Evolutionary conservation across 169 alveolate species (phyloP).

Genomic region (Plasmodium cynomolgi): DNA sequence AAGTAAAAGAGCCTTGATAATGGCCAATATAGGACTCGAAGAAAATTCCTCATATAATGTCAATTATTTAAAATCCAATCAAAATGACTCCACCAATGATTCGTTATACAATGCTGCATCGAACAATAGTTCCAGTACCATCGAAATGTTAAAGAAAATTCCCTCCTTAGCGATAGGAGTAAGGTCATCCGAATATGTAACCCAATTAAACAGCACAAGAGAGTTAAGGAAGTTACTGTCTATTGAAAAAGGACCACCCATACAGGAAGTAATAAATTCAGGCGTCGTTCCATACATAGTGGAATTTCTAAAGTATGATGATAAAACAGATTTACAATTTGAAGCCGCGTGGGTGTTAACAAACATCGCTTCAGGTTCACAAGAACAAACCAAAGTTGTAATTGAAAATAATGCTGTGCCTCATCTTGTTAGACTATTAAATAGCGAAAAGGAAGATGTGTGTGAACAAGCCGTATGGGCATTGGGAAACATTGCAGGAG

Average conservation of each 20-base stretch:
- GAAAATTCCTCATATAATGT: constrained; percentile 42
- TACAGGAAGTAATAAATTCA: constrained; percentile 93
- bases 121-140: constrained; percentile 77
- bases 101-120: constrained; percentile 61
- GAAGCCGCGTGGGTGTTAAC: constrained; percentile 98
- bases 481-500: constrained; percentile 98
- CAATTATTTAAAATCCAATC: constrained; percentile 73
- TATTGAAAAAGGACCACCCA: constrained; percentile 94
- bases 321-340: constrained; percentile 95
- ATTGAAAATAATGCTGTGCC: constrained; percentile 91
- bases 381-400: constrained; percentile 93
- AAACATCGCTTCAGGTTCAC: constrained; percentile 97
- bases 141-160: constrained; percentile 78
- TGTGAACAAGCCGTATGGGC: constrained; percentile 99
- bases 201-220: constrained; percentile 88
- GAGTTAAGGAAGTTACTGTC: constrained; percentile 94
- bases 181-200: constrained; percentile 85
- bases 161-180: constrained; percentile 84
- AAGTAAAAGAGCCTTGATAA: constrained; percentile 85
- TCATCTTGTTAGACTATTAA: constrained; percentile 87
- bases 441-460: constrained; percentile 94
- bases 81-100: constrained; percentile 67
- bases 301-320: constrained; percentile 86
- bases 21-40: constrained; percentile 65
- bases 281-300: constrained; percentile 97